These are phyloP conservation scores for Calocybe gambosa DNA, from an alignment of 1,284 basidiomycete genomes.

Conservation along the genomic window DNA sequence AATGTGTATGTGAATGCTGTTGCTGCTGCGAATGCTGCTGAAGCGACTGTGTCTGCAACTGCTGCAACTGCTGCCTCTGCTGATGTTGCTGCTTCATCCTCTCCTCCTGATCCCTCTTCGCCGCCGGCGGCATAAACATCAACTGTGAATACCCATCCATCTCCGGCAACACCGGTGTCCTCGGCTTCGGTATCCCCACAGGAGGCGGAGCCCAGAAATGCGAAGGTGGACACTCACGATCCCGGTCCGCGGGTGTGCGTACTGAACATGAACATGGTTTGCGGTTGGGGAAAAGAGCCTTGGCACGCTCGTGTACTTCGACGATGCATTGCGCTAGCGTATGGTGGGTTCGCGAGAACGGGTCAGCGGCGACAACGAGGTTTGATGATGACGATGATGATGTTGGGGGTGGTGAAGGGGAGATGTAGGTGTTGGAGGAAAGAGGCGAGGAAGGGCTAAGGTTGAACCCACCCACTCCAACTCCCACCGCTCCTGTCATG, in stretches of 20 bases:
- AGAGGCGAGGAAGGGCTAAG: neutral
- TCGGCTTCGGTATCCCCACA: slow-evolving; percentile 19
- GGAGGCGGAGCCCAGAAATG: slow-evolving; percentile 39
- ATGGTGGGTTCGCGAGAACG: slow-evolving; percentile 33
- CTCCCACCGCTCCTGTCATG: no score
- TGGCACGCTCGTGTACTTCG: slow-evolving; percentile 37
- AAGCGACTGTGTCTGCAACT: neutral
- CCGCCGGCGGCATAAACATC: no score
- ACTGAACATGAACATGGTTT: slow-evolving; percentile 36
- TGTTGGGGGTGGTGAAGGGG: slow-evolving; percentile 15
- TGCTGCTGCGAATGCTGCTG: neutral
- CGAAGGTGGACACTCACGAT: slow-evolving; percentile 36
- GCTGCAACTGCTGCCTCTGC: neutral
- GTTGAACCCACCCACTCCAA: neutral
- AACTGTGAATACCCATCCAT: neutral
- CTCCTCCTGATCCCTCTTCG: neutral
- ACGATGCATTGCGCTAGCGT: slow-evolving; percentile 38
- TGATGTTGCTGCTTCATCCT: neutral
- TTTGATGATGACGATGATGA: no score
- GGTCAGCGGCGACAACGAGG: slow-evolving; percentile 21
- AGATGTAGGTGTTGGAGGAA: slow-evolving; percentile 8
- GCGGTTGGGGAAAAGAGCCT: slow-evolving; percentile 32
- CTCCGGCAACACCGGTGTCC: slow-evolving; percentile 27
- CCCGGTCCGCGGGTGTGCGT: slow-evolving; percentile 13
- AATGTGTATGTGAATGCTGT: no score